Base-by-base conservation (phyloP, 306 rosid species). In the Acacia crassicarpa region DNA sequence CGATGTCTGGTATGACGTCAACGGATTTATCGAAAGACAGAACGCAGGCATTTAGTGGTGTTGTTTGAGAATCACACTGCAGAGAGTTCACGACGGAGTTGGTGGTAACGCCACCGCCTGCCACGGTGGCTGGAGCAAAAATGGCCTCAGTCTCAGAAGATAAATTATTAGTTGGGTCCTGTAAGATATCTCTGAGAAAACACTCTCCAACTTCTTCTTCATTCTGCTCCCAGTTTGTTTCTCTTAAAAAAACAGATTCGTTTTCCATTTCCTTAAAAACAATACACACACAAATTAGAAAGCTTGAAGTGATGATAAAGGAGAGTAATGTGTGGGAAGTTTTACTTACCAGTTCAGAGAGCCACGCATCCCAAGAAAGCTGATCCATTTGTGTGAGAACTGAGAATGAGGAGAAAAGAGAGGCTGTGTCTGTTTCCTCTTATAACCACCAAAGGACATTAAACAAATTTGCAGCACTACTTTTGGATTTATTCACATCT, bases 131-230 rank as follows among this genome's bases (percentile, higher is more conserved):
- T 27, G 63, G 63, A 56, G 63, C 4, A 12, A 56, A 9, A n/a
- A n/a, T 8, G 9, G 27, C 30, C 22, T n/a, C 30, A 56, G 14
- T n/a, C 3, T 56, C 30, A 1, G 27, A 2, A 56, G 27, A n/a
- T n/a, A 56, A 20, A 30, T 33, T 77, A 30, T 33, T 77, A 46
- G 41, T 27, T 9, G 82, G 70, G 33, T 78, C 76, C 35, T 17
- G 74, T n/a, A 83, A 23, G 67, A 78, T 83, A 40, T 83, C 82
- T 83, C 80, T 65, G 0, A 83, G 80, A 54, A 54, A 19, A 51
- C 66, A 73, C 61, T 83, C 83, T 78, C 16, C 49, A 43, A 3
- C 49, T 45, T 11, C 16, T 11, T 83, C 83, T 13, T 72, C 83
- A 72, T 78, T 54, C 30, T n/a, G 25, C 15, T 27, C 74, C 17